Base-by-base conservation (phyloP, 805 yeast species). In the Pichia cephalocereana region DNA sequence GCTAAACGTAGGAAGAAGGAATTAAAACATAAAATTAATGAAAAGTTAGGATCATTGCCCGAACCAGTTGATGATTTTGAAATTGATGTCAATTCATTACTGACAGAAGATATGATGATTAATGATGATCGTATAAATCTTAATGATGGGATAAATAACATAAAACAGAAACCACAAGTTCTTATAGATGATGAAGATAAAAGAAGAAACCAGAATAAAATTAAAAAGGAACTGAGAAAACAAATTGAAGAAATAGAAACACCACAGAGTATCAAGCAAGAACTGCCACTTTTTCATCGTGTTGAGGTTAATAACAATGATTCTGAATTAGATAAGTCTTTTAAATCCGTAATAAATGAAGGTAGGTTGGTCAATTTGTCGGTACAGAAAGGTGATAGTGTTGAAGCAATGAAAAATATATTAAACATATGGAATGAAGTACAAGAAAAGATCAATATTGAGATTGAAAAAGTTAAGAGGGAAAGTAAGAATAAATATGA, bases 21-120 rank as follows among this genome's bases (percentile, higher is more conserved):
- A 9, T 26, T 31, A 19, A 39, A n/a, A 8, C 41, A 38, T 9
- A 43, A 40, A 19, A 12, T 55, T 9, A 30, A 41, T 2, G 43
- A 47, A 32, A 26, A 45, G 6, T 31, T 55, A 9, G 28, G 31
- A 9, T 19, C 18, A 8, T 34, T 55, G 14, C 57, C 58, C 0
- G 49, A 50, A 23, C 51, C 58, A 3, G 38, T 42, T 12, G 53
- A 55, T 42, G 49, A 55, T 45, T 53, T 47, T 49, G 57, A 54
- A 27, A 46, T 54, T 17, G 43, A 50, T 19, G 19, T 48, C 9
- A 34, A 34, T 6, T 12, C 18, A 14, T 14, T 34, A 7, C 4
- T 34, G 17, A 8, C 9, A 15, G 18, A 34, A 34, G 37, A 34
- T 34, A 34, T 34, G 37, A 14, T 15, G 2, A 34, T 10, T 14